Conservation (phyloP, 2,329 filamentous ascomycete genomes). For the Pseudogymnoascus sp. region DNA sequence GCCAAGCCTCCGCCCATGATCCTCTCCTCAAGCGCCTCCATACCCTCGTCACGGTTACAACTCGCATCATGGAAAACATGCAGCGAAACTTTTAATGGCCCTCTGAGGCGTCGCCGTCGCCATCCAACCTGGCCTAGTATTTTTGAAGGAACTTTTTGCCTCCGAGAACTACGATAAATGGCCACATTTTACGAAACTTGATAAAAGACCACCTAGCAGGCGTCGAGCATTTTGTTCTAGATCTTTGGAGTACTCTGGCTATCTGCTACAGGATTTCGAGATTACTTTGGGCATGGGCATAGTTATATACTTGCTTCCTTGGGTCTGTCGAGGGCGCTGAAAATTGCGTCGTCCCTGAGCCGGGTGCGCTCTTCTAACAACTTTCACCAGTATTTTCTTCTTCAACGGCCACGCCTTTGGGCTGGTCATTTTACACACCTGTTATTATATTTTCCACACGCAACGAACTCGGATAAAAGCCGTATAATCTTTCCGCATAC, state of each 20-base stretch:
- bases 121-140: slow-evolving; percentile 1
- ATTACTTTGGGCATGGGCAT: not conserved
- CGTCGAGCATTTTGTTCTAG: slow-evolving; percentile 1
- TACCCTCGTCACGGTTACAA: slow-evolving; percentile 31
- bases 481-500: not conserved
- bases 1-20: slow-evolving; percentile 38
- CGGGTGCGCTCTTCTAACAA: not conserved
- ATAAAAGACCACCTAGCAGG: slow-evolving; percentile 6
- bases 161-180: not conserved
- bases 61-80: slow-evolving; percentile 23
- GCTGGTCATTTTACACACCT: slow-evolving; percentile 6
- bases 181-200: slow-evolving; percentile 7
- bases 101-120: not conserved
- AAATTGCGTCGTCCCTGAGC: not conserved
- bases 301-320: not conserved
- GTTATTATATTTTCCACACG: slow-evolving; percentile 1
- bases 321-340: not conserved
- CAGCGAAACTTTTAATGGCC: not conserved
- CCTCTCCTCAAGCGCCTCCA: slow-evolving; percentile 40
- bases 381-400: not conserved
- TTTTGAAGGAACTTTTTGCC: not conserved
- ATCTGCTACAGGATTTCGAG: not conserved
- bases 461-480: slow-evolving; percentile 6
- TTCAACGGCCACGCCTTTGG: not conserved
- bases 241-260: not conserved